Conservation (phyloP, 495 filamentous ascomycete genomes). For the Tuber aestivum region DNA sequence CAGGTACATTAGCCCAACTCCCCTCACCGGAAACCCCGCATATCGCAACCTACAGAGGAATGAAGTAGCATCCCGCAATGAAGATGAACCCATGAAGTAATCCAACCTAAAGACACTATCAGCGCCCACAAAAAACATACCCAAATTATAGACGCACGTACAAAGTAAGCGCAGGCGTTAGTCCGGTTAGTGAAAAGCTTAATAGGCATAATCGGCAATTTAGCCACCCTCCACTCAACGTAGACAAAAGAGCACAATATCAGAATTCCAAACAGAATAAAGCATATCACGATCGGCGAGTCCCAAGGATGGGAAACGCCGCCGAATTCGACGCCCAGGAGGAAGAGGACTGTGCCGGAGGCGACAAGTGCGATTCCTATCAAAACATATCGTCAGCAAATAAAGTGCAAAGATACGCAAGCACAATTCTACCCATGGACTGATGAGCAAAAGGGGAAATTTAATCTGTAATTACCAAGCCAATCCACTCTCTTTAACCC, state of each 20-base stretch:
- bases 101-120: conserved; percentile 43
- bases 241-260: conserved; percentile 59
- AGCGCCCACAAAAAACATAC: background rate
- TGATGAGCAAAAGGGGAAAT: background rate
- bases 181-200: conserved; percentile 58
- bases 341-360: conserved; percentile 72
- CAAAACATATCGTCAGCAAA: conserved; percentile 12
- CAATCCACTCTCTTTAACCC: conserved; percentile 54
- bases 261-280: conserved; percentile 67
- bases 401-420: background rate
- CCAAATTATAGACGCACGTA: conserved; percentile 1
- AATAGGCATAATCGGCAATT: conserved; percentile 71
- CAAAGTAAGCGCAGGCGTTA: conserved; percentile 50
- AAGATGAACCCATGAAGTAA: conserved; percentile 68
- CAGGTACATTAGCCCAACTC: background rate
- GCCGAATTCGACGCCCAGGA: conserved; percentile 73
- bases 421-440: background rate
- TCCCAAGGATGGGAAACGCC: conserved; percentile 70
- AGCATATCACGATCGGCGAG: conserved; percentile 68
- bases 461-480: conserved; percentile 32
- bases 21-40: background rate
- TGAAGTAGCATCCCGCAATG: conserved; percentile 66
- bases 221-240: conserved; percentile 65
- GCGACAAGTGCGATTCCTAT: conserved; percentile 56
- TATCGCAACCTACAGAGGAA: conserved; percentile 53